phyloP scores from a whole-genome alignment of 441 rosid genomes.

The Euphorbia celastroides region DNA sequence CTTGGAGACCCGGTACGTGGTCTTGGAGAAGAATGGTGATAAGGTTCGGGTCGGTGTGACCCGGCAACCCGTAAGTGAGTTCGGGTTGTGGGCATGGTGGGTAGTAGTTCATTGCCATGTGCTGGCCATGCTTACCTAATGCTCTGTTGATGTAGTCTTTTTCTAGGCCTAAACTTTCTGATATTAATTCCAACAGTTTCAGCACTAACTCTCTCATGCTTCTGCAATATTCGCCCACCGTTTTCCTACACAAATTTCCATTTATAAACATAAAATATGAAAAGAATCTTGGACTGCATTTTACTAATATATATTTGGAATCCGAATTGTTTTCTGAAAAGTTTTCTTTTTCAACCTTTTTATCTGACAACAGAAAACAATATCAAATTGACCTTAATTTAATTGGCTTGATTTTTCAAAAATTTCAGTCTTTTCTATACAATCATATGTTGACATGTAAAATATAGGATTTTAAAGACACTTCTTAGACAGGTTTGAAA shows the following conservation, averaged over 20 bases:
- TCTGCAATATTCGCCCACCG: conserved; percentile 34
- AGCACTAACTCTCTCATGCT: conserved; percentile 29
- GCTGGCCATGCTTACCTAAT: conserved; percentile 44
- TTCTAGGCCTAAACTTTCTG: conserved; percentile 45
- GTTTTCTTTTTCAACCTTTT: too few relatives aligned
- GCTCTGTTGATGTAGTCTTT: conserved; percentile 25
- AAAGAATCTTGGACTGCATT: too few relatives aligned
- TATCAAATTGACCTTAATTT: too few relatives aligned
- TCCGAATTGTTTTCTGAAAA: too few relatives aligned
- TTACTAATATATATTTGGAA: too few relatives aligned
- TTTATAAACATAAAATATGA: too few relatives aligned
- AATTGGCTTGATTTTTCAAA: too few relatives aligned
- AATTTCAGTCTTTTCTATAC: too few relatives aligned
- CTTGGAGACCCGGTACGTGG: conserved; percentile 42
- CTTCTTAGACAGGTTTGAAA: too few relatives aligned
- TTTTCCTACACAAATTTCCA: conserved; percentile 22
- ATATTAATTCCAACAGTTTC: conserved; percentile 40
- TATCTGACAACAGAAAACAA: too few relatives aligned
- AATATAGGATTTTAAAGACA: too few relatives aligned
- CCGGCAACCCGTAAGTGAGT: conserved; percentile 41
- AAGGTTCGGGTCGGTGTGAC: conserved; percentile 40
- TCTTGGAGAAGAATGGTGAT: conserved; percentile 53
- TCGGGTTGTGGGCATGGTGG: conserved; percentile 53
- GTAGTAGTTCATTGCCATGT: conserved; percentile 50
- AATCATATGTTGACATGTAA: too few relatives aligned